Percentiles rank a stretch among this genome's conserved stretches.
These are phyloP conservation scores for Lepiota brunneoincarnata DNA, from an alignment of 768 basidiomycete genomes.

Conservation along the genomic window DNA sequence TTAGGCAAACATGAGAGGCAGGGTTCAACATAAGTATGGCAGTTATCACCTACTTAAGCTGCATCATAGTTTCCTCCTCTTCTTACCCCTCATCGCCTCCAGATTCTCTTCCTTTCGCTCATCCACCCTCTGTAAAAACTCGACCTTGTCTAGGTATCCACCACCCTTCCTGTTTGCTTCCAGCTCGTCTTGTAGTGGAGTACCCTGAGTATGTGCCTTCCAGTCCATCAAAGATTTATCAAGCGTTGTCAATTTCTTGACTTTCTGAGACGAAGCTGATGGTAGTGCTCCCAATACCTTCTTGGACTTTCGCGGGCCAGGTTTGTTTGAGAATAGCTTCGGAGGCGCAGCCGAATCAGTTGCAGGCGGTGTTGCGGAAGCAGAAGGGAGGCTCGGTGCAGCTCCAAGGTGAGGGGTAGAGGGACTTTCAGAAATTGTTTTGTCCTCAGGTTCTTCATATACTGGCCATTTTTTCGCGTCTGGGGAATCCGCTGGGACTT, in stretches of 20 bases:
- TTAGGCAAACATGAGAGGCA: too few relatives aligned
- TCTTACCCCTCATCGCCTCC: conserved; percentile 53
- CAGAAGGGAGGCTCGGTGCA: background rate
- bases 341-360: conserved; percentile 15
- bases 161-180: conserved; percentile 70
- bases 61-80: conserved; percentile 41
- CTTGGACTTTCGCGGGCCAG: conserved; percentile 69
- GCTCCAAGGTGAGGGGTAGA: conserved; percentile 10
- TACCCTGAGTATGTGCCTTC: conserved; percentile 56
- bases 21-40: background rate
- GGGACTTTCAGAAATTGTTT: background rate
- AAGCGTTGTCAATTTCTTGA: conserved; percentile 78
- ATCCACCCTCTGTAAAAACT: conserved; percentile 76
- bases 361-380: conserved; percentile 13
- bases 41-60: conserved; percentile 3
- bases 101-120: conserved; percentile 65
- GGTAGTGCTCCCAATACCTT: conserved; percentile 54
- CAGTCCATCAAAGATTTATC: conserved; percentile 90
- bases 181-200: conserved; percentile 64
- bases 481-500: conserved; percentile 68
- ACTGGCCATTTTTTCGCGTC: conserved; percentile 78
- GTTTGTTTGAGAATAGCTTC: conserved; percentile 37
- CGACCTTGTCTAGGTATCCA: conserved; percentile 83
- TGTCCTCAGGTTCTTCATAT: conserved; percentile 18
- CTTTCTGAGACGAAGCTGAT: conserved; percentile 37